Base-by-base conservation (phyloP, 306 rosid genomes). In the Acacia melanoxylon region DNA sequence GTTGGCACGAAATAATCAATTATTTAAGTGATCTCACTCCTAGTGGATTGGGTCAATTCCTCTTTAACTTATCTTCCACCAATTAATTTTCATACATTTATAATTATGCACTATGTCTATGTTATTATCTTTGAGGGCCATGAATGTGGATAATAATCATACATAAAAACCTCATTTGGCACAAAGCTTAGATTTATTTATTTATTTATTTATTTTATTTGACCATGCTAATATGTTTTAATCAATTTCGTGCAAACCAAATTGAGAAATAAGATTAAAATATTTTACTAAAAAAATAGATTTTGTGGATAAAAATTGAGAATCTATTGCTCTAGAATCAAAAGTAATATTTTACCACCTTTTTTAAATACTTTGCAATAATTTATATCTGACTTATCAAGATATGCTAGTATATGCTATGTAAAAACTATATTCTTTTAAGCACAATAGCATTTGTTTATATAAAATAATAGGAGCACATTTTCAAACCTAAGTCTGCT, bases 1-100 rank as follows among this genome's bases (percentile, higher is more conserved):
- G 79, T 82, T 86, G 89, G 87, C 75, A 77, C 81, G 74, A 56
- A 62, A 68, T 68, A 78, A 66, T 78, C 51, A 74, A 74, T 31
- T 58, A 58, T 8, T 83, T 80, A 84, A 75, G 76, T 81, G 51
- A 20, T 41, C 72, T 41, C 45, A 25, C 69, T 54, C 40, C 42
- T 70, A 78, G 80, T 81, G 83, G 83, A 68, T 74, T 13, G 35
- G 56, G 35, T 83, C 86, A 62, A 74, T 84, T 73, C 78, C 76
- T 78, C 49, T 6, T 6, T 67, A 62, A 59, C 81, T 72, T 72
- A 72, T 54, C 81, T 48, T 25, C 24, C 10, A 25, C 41, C 33
- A 15, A 42, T 73, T 42, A 61, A 25, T 58, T n/a, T n/a, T 19
- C 62, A 7, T 49, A 10, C 65, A 20, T 37, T 37, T 37, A 37